These are phyloP conservation scores for Termitomyces sp. DNA, from an alignment of 768 basidiomycete species.

Conservation along the genomic window DNA sequence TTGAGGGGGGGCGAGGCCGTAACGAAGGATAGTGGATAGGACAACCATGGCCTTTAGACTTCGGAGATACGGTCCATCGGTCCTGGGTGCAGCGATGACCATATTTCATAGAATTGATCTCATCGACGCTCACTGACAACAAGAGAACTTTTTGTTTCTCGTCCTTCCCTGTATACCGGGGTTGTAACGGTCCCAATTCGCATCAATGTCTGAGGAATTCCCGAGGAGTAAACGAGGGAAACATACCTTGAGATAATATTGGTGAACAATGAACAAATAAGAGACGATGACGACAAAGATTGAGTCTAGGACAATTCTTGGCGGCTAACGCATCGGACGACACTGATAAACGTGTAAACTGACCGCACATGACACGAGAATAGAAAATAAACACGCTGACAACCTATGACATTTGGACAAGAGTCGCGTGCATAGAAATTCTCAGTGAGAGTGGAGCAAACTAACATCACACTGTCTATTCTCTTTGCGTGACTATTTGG, in stretches of 20 bases:
- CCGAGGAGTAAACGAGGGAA: not conserved
- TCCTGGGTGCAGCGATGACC: not conserved
- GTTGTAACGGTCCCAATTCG: not conserved
- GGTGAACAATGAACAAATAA: too few species aligned
- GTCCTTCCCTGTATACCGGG: not conserved
- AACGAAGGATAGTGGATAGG: not conserved
- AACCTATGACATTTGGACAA: not conserved
- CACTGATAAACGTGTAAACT: too few species aligned
- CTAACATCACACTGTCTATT: too few species aligned
- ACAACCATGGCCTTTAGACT: not conserved
- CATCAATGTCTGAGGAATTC: not conserved
- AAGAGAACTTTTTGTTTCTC: not conserved
- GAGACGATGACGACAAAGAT: not conserved
- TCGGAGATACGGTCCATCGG: not conserved
- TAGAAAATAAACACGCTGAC: too few species aligned
- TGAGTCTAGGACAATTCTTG: not conserved
- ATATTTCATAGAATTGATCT: not conserved
- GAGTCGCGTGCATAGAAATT: not conserved
- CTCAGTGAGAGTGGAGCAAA: too few species aligned
- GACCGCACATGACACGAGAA: too few species aligned
- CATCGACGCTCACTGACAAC: not conserved
- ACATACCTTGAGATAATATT: too few species aligned
- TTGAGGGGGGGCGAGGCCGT: not conserved
- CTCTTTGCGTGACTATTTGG: too few species aligned
- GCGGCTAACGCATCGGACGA: not conserved